Evolutionary conservation across 352 stramenopile genomes (phyloP), one percentile per base, ranked within the genome.

Genomic region (Thraustotheca clavata): DNA sequence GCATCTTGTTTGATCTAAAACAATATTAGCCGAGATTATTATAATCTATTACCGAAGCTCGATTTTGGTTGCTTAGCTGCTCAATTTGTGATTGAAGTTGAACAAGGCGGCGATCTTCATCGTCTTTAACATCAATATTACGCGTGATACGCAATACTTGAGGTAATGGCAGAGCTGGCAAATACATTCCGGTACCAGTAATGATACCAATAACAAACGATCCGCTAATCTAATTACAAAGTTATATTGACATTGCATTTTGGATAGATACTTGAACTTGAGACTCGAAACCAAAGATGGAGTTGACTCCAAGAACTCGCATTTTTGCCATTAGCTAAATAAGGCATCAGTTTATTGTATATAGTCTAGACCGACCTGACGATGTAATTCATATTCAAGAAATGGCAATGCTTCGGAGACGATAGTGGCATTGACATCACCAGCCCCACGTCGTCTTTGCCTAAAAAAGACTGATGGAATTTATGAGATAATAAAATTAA

Each of bases 371-470:
- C 65, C 3, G 61, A 98, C 82, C 79, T 99, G 96, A 16, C 96
- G 90, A 76, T 98, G 96, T 4, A 99, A 77, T 62, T 99, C 95
- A 68, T 98, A 98, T 68, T 99, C 96, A 24, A 99, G 72, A 63
- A 99, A 99, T n/a, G 96, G 95, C 2, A 99, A 79, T 8, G 91
- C 93, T 68, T 99, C 92, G 4, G 89, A 98, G 1, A 99, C 91
- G 54, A 95, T 93, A 12, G 97, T 96, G 8, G 96, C 96, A 71
- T 98, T 97, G 22, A 89, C 87, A 67, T 99, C 96, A 3, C 90
- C 91, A 4, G 78, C 89, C 27, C 93, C 87, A 73, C 96, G 97
- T 49, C 86, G 81, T 3, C 95, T 76, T 34, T 94, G 87, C 29
- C 79, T 65, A 65, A n/a, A 29, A 20, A 4, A 0, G 11, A 34